Conservation (phyloP, 2,329 filamentous ascomycete genomes). For the Ambrosiella beaveri region DNA sequence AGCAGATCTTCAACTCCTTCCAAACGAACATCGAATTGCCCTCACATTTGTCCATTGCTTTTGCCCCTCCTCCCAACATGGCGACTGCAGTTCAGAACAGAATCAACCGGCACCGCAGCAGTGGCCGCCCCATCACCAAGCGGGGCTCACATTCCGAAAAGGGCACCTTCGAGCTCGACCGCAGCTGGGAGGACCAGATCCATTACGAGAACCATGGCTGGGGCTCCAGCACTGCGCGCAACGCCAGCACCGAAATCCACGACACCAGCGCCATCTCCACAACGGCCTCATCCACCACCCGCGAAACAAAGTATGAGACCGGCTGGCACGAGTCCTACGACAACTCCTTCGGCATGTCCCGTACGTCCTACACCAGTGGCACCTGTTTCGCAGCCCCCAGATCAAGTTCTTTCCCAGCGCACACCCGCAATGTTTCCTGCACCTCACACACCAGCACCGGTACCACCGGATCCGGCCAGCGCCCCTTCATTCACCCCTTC, state of each 20-base stretch:
- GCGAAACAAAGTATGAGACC: conserved; percentile 6
- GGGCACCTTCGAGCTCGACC: conserved; percentile 44
- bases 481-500: conserved; percentile 42
- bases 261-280: conserved; percentile 20
- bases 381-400: conserved; percentile 12
- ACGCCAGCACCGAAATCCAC: conserved; percentile 31
- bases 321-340: conserved; percentile 1
- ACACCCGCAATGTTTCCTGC: conserved; percentile 41
- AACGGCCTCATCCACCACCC: background rate
- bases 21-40: background rate
- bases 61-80: conserved; percentile 17
- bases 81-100: conserved; percentile 15
- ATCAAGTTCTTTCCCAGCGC: conserved; percentile 28
- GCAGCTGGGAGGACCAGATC: conserved; percentile 39
- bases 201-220: conserved; percentile 21
- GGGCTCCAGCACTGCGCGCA: conserved; percentile 19
- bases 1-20: background rate
- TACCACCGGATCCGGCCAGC: conserved; percentile 23
- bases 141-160: conserved; percentile 40
- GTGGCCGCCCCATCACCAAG: conserved; percentile 31
- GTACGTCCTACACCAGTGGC: conserved; percentile 4
- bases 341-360: conserved; percentile 3
- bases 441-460: conserved; percentile 35
- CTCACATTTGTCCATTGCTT: background rate
- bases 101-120: conserved; percentile 14